These are phyloP conservation scores for Malassezia sp. DNA, from an alignment of 1,284 basidiomycete species.

Conservation along the genomic window DNA sequence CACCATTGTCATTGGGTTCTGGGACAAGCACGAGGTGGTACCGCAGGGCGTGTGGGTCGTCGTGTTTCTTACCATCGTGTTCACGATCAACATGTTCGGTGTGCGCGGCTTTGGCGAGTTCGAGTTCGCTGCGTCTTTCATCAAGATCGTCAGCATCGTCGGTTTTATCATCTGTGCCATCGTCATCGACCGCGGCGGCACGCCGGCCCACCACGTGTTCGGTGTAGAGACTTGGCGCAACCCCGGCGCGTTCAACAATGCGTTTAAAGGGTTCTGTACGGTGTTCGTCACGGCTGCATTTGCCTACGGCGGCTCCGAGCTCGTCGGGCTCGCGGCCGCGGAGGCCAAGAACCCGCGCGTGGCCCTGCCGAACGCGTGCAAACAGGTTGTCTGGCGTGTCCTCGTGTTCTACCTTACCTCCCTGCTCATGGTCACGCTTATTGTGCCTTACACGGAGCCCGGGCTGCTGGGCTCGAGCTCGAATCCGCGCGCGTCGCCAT, in stretches of 20 bases:
- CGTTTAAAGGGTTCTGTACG: slow-evolving; percentile 35
- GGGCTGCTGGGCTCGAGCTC: slow-evolving; percentile 34
- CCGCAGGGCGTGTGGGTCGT: slow-evolving; percentile 56
- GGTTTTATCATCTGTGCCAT: slow-evolving; percentile 40
- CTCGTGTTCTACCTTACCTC: slow-evolving; percentile 50
- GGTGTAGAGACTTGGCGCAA: slow-evolving; percentile 2
- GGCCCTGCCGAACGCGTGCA: slow-evolving; percentile 32
- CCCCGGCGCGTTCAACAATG: slow-evolving; percentile 9
- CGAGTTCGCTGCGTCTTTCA: slow-evolving; percentile 49
- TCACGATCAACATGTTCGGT: slow-evolving; percentile 65
- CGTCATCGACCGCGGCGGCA: slow-evolving; percentile 41
- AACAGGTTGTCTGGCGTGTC: slow-evolving; percentile 43
- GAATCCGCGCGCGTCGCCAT: slow-evolving; percentile 49
- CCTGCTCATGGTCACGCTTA: slow-evolving; percentile 50
- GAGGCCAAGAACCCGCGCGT: slow-evolving; percentile 52
- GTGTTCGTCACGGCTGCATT: slow-evolving; percentile 57
- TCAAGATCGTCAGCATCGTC: slow-evolving; percentile 41
- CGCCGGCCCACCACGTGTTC: slow-evolving; percentile 10
- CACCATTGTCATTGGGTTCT: slow-evolving; percentile 35
- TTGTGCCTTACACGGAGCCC: slow-evolving; percentile 9
- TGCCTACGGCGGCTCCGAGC: slow-evolving; percentile 69
- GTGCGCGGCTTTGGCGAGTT: slow-evolving; percentile 43
- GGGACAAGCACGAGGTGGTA: slow-evolving; percentile 31
- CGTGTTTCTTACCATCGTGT: slow-evolving; percentile 60
- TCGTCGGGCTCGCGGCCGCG: slow-evolving; percentile 69